Evolutionary conservation across 106 monocot genomes (phyloP), one percentile per base, ranked within the genome.

Genomic region (Alisma plantagoaquatica): DNA sequence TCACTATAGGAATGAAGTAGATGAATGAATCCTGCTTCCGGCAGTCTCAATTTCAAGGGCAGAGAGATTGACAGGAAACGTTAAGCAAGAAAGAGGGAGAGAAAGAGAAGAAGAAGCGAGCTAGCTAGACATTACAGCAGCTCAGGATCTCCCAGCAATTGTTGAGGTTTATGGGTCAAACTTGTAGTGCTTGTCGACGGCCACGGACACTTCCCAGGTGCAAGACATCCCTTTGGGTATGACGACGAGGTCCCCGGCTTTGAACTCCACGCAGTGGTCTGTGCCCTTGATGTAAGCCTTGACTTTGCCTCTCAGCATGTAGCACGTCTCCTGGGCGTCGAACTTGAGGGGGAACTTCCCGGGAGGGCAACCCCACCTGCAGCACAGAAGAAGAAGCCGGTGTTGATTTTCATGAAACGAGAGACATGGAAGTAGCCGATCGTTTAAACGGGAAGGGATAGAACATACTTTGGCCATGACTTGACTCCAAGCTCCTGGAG

Each of bases 381-480:
- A n/a, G n/a, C n/a, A 56, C 22, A 21, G 20, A 56, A 24, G 9
- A 22, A 56, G 35, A 33, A 35, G 32, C 35, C 17, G 20, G 22
- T 12, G 11, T 11, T 19, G 56, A 56, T 17, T 3, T 10, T 3
- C 15, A 17, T 4, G 6, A 8, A 20, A 11, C n/a, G 38, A 57
- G 56, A 57, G 28, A 20, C 31, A 31, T 8, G 41, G 38, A 41
- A 41, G 23, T 15, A 17, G 16, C 22, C 21, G 19, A 19, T 23
- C 7, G 15, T n/a, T n/a, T n/a, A n/a, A n/a, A n/a, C n/a, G n/a
- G n/a, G n/a, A n/a, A n/a, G n/a, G n/a, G n/a, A n/a, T n/a, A n/a
- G n/a, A n/a, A 10, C n/a, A n/a, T n/a, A n/a, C n/a, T n/a, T 49
- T 2, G 49, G 49, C 49, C 49, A 49, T 49, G 49, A 49, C 23